Base-by-base conservation (phyloP, 192 early-diverging fungal species). In the Coemansia sp. region DNA sequence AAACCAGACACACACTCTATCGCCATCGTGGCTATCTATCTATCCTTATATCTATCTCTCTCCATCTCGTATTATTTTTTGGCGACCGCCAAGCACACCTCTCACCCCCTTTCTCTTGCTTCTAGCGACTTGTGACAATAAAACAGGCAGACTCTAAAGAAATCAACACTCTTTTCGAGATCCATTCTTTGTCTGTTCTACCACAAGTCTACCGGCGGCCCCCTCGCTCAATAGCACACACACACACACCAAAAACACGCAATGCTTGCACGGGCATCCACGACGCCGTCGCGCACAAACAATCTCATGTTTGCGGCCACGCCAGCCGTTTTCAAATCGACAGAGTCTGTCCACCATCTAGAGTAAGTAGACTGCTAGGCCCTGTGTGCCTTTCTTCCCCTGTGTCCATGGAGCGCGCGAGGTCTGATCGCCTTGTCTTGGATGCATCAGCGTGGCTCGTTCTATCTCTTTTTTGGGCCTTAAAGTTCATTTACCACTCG, bases 341-440 rank as follows among this genome's bases (percentile, higher is more conserved):
- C 52, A 0, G 14, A 45, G 7, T 20, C 43, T 20, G 43, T 45
- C 18, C 43, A 26, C 14, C 26, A 53, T 31, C 52, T 31, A 53
- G 52, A 53, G 52, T 53, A 53, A 53, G 52, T 28, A 28, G 6
- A 21, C 4, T 23, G 11, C 8, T 11, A 9, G 3, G 21, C 9
- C 11, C 26, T 48, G 45, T 52, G 23, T 0, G n/a, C n/a, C n/a
- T n/a, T 14, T 11, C 11, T 23, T 23, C 20, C 25, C 47, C 18
- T 50, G 18, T 52, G 48, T 23, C 25, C 13, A 9, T 28, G 10
- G 26, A 23, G 48, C 10, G 52, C 12, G 25, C 10, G 52, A 28
- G 25, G 52, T 53, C 52, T 53, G 52, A 53, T 53, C 52, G 52
- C 28, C 52, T 31, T 53, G 52, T 53, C 52, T 53, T 28, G 25